phyloP scores from a whole-genome alignment of 2,329 filamentous ascomycete genomes.

The Cyphellophora europaea region DNA sequence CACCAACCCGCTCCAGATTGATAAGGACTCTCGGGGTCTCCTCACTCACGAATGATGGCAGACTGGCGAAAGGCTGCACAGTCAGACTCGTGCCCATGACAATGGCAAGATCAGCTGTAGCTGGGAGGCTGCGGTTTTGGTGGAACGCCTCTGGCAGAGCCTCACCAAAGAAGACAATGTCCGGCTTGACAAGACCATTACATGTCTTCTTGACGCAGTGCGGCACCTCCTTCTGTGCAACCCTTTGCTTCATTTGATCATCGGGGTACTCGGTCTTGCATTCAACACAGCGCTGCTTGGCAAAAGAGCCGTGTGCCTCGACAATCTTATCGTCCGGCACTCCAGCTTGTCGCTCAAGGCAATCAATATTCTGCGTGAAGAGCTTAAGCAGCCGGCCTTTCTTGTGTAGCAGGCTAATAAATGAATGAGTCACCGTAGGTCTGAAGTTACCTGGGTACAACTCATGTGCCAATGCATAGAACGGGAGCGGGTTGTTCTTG shows the following conservation, averaged over 20 bases:
- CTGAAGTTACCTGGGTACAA: conserved; percentile 83
- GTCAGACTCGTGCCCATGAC: conserved; percentile 81
- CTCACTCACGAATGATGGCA: conserved; percentile 57
- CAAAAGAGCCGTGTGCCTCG: conserved; percentile 93
- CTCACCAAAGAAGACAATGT: conserved; percentile 93
- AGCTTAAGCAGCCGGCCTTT: conserved; percentile 74
- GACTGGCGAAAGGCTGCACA: conserved; percentile 79
- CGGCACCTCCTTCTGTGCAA: conserved; percentile 60
- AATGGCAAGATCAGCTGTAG: conserved; percentile 65
- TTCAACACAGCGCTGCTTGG: conserved; percentile 81
- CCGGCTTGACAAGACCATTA: conserved; percentile 76
- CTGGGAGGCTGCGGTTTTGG: conserved; percentile 44
- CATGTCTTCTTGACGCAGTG: conserved; percentile 55
- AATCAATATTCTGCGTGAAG: conserved; percentile 98
- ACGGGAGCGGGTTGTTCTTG: conserved; percentile 70
- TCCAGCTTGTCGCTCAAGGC: conserved; percentile 78
- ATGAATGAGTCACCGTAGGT: conserved; percentile 83
- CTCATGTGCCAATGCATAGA: conserved; percentile 86
- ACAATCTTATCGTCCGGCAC: conserved; percentile 73
- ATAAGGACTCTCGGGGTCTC: conserved; percentile 70
- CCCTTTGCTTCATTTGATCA: conserved; percentile 61
- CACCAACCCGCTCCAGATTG: conserved; percentile 76
- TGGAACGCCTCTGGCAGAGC: conserved; percentile 58
- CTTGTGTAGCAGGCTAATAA: conserved; percentile 70
- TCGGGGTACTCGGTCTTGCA: conserved; percentile 66